Base-by-base conservation (phyloP, 2,329 filamentous ascomycete genomes). In the Proliferodiscus dingleyae region DNA sequence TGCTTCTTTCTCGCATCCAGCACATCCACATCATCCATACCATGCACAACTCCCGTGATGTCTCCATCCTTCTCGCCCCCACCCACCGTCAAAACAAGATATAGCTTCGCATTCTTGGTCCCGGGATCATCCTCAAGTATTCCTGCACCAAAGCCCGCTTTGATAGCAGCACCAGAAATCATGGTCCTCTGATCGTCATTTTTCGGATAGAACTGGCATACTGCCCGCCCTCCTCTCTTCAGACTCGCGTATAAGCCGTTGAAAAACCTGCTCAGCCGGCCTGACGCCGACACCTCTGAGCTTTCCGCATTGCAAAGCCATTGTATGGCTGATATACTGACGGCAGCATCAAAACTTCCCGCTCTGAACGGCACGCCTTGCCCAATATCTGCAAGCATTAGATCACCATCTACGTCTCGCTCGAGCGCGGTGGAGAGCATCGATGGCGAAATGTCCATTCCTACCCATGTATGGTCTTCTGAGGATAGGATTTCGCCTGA, bases 181-280 rank as follows among this genome's bases (percentile, higher is more conserved):
- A 98, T 95, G 61, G 78, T 81, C 61, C 90, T 80, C 70, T 98
- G 93, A 52, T 80, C 75, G 57, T 94, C 86, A 65, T 98, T 97
- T 70, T 95, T 95, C 2, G 93, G 93, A 65, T 98, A 98, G 67
- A 98, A 98, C 62, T 98, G 93, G 64, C 90, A 95, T 11, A 97
- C 91, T 0, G 93, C 93, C 29, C 89, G 78, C 1, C 89, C 93
- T 5, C 93, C 93, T 16, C 93, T 75, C 53, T 83, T 81, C 52
- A 98, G 69, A 49, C 82, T 83, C 0, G 89, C 86, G 67, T 97
- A 98, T 2, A 98, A 69, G 0, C 89, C 89, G 60, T 94, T 89
- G 66, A 98, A 98, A 64, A 98, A 98, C 36, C 91, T 75, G 4
- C 80, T 77, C 21, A 98, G 68, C 5, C 93, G 73, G 0, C 86